phyloP scores from a whole-genome alignment of 2,329 filamentous ascomycete genomes.

The Arthroderma sp. region DNA sequence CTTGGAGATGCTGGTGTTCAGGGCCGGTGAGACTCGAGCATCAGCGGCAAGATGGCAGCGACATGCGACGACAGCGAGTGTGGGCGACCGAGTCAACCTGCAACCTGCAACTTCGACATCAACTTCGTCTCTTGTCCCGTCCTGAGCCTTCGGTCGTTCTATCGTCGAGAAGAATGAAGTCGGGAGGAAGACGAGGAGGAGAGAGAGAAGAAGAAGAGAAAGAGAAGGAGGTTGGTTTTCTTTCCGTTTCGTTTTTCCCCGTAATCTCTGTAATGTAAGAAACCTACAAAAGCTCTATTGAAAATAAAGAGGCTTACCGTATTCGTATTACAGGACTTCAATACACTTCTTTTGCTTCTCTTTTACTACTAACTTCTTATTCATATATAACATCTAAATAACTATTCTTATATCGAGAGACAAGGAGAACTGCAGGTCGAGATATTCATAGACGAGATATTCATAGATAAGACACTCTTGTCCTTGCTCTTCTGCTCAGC shows the following conservation, averaged over 20 bases:
- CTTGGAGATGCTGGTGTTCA: no score
- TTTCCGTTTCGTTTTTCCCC: not conserved
- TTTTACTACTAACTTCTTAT: not conserved
- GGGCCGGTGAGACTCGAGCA: not conserved
- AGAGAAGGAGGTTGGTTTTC: not conserved
- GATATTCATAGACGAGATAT: no score
- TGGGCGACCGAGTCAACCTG: not conserved
- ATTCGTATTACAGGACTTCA: not conserved
- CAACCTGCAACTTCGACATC: not conserved
- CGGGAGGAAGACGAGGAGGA: not conserved
- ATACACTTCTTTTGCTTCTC: not conserved
- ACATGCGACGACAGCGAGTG: not conserved
- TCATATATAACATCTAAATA: no score
- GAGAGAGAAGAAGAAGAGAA: constrained; percentile 5
- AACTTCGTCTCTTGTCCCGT: not conserved
- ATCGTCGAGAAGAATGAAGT: not conserved
- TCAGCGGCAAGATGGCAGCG: not conserved
- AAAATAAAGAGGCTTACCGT: not conserved
- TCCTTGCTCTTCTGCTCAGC: not conserved
- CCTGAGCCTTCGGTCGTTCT: not conserved
- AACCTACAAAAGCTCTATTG: not conserved
- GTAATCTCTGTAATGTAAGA: not conserved
- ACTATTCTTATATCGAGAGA: no score
- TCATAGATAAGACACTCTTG: not conserved
- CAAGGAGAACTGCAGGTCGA: no score